A percentile compares a stretch with the other conserved stretches of the same genome.
phyloP scores from a whole-genome alignment of 805 yeast genomes.

The Kodamaea restingae region DNA sequence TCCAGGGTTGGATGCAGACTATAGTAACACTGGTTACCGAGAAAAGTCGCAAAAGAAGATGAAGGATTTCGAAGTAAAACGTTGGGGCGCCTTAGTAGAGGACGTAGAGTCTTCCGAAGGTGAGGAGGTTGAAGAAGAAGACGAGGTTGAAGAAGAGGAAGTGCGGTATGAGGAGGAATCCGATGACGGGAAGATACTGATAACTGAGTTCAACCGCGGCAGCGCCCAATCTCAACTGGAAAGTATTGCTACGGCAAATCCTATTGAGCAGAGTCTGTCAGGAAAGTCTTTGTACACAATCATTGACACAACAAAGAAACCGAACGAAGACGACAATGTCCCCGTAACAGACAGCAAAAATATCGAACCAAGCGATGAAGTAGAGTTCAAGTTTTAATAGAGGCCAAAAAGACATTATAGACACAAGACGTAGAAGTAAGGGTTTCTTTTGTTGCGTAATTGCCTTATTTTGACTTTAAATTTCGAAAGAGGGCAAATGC shows the following conservation, averaged over 20 bases:
- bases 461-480: too few relatives aligned
- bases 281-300: constrained; percentile 20
- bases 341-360: neutral
- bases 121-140: constrained; percentile 50
- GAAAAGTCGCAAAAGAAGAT: constrained; percentile 10
- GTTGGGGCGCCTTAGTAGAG: constrained; percentile 36
- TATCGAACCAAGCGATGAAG: neutral
- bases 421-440: too few relatives aligned
- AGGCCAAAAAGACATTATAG: neutral
- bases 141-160: constrained; percentile 25
- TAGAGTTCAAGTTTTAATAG: constrained; percentile 1
- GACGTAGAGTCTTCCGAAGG: constrained; percentile 40
- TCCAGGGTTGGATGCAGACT: constrained; percentile 42
- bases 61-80: constrained; percentile 9
- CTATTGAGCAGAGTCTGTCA: neutral
- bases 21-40: constrained; percentile 34
- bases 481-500: too few relatives aligned
- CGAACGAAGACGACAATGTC: neutral
- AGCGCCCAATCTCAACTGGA: neutral
- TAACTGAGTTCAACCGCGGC: constrained; percentile 12
- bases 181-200: constrained; percentile 9
- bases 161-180: constrained; percentile 41
- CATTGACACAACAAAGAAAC: constrained; percentile 15
- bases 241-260: too few relatives aligned
- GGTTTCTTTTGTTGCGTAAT: too few relatives aligned